Evolutionary conservation across 129 eudicot species (phyloP).

Genomic region (Helianthus annuus): DNA sequence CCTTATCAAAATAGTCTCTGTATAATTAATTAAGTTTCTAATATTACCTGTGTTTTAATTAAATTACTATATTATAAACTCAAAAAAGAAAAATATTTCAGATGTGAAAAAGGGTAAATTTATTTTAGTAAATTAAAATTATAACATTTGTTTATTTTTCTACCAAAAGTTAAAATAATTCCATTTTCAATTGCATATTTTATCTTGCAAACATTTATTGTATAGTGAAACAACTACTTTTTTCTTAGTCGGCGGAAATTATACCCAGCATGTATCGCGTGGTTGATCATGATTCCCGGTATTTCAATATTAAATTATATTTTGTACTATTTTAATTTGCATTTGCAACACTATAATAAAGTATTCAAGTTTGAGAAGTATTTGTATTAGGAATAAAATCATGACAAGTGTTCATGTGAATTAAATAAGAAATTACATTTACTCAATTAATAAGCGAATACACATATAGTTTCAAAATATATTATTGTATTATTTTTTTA

Average conservation of each 20-base stretch:
- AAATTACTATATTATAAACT: neutral
- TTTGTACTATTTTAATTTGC: neutral
- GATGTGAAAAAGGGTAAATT: too few species aligned
- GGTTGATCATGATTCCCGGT: conserved; percentile 26
- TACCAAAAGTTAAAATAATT: neutral
- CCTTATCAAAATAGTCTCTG: neutral
- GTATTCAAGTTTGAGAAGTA: neutral
- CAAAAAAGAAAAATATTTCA: too few species aligned
- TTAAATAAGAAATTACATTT: too few species aligned
- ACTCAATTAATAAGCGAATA: too few species aligned
- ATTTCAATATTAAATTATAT: neutral
- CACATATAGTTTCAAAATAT: neutral
- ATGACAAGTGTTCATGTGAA: too few species aligned
- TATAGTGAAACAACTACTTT: neutral
- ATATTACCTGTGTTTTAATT: neutral
- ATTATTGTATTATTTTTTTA: neutral
- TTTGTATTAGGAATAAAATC: neutral
- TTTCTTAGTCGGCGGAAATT: conserved; percentile 21
- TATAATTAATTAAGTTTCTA: neutral
- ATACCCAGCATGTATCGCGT: conserved; percentile 28
- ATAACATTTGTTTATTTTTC: too few species aligned
- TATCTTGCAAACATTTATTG: neutral
- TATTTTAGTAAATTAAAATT: too few species aligned
- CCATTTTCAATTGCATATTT: neutral
- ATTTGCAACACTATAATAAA: neutral